These are phyloP conservation scores for Tubosaeta brunneosetosa DNA, from an alignment of 768 basidiomycete genomes.

Conservation along the genomic window DNA sequence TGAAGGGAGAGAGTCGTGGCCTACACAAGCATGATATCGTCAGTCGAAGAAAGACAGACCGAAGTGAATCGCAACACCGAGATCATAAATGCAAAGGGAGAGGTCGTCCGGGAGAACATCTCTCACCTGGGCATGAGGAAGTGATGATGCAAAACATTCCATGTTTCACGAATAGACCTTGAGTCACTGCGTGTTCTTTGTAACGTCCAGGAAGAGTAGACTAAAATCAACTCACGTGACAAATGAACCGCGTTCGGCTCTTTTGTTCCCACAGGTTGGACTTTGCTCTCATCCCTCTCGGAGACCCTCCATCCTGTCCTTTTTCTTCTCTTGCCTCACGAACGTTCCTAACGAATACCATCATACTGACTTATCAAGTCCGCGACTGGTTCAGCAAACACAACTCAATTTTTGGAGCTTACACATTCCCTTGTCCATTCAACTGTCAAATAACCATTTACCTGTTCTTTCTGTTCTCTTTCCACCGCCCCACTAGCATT, in stretches of 20 bases:
- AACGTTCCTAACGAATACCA: conserved; percentile 14
- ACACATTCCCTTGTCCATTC: conserved; percentile 23
- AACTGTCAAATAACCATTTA: conserved; percentile 3
- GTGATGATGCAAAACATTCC: not conserved
- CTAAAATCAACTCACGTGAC: conserved; percentile 32
- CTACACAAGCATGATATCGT: conserved; percentile 17
- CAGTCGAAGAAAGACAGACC: conserved; percentile 18
- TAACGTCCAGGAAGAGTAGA: not conserved
- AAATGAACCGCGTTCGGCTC: conserved; percentile 27
- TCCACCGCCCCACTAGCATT: not conserved
- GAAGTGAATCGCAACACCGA: conserved; percentile 19
- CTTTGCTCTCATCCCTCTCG: conserved; percentile 4
- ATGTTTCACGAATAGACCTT: too few species aligned
- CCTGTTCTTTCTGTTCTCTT: conserved; percentile 3
- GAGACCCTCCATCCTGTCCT: conserved; percentile 7
- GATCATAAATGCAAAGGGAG: conserved; percentile 14
- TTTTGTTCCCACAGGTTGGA: conserved; percentile 15
- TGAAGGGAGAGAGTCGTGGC: conserved; percentile 20
- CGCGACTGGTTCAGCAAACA: conserved; percentile 3
- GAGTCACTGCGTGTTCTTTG: too few species aligned
- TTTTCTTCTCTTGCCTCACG: conserved; percentile 7
- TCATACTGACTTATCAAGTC: conserved; percentile 14
- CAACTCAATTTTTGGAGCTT: conserved; percentile 8
- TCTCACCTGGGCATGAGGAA: conserved; percentile 14
- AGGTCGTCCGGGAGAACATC: conserved; percentile 21